Evolutionary conservation across 106 monocot genomes (phyloP), one percentile per base, ranked within the genome.

Genomic region (Apostasia shenzhenica): DNA sequence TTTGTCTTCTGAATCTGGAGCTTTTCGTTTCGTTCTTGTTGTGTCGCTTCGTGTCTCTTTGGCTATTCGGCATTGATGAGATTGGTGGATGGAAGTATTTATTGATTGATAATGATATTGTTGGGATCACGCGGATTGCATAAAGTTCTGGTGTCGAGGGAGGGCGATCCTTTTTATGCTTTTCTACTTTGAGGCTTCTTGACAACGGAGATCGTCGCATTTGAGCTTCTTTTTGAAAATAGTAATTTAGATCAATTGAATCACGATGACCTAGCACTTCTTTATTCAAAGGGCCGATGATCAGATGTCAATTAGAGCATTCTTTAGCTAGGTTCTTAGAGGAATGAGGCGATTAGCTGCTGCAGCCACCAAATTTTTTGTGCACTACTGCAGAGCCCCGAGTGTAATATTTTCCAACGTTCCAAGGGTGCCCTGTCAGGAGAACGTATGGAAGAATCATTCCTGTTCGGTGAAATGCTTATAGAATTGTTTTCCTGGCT

Each of bases 1-100:
- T 55, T 38, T 55, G 6, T 26, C 72, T 50, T 70, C 14, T 66
- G 40, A 4, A 57, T 57, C 46, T 67, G 48, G 41, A 64, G 55
- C 65, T 65, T 64, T 43, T 45, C 63, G 1, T 56, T 9, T n/a
- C n/a, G 8, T 56, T 14, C 4, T 56, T 56, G 56, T 14, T 56
- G 14, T 1, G n/a, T 26, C 26, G 26, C 26, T 26, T 26, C 26
- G 26, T 26, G 26, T 26, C 26, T 26, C 56, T 26, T 65, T 49
- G 26, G 65, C 12, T 7, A 5, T 48, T 49, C 48, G 4, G 8
- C 48, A 49, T 47, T 65, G 26, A 26, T 48, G 41, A 65, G 65
- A 49, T 47, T 14, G 14, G 65, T 37, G 45, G 48, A 49, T 6
- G 65, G 48, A 26, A 6, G 26, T 3, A 0, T 49, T 65, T 5